phyloP scores from a whole-genome alignment of 305 asterid species.

The Euphrasia arctica region DNA sequence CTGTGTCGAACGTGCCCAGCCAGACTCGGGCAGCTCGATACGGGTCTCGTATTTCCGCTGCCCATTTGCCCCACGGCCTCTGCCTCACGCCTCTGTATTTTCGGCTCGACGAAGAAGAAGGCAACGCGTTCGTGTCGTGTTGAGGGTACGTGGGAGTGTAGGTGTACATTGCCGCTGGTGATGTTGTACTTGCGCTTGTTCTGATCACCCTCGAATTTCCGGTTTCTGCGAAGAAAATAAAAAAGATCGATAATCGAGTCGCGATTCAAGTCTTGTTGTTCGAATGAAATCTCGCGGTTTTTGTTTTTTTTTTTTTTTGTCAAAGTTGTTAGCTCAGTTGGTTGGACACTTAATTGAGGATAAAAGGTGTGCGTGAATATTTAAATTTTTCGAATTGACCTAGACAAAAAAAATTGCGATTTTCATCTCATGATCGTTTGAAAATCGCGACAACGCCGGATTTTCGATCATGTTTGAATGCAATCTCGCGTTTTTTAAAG shows the following conservation, averaged over 20 bases:
- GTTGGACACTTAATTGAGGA: no score
- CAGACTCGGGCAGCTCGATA: constrained; percentile 69
- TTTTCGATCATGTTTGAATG: no score
- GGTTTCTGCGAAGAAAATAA: background rate
- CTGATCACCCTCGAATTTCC: constrained; percentile 15
- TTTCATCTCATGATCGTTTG: no score
- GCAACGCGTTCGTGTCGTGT: constrained; percentile 14
- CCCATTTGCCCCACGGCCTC: constrained; percentile 93
- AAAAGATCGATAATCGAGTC: background rate
- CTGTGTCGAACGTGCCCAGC: constrained; percentile 75
- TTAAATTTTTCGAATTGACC: no score
- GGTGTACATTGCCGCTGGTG: constrained; percentile 38
- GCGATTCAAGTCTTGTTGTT: no score
- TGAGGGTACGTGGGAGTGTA: constrained; percentile 35
- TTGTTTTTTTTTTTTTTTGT: no score
- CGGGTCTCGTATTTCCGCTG: constrained; percentile 78
- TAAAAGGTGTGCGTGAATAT: no score
- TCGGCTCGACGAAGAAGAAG: constrained; percentile 18
- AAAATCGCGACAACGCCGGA: no score
- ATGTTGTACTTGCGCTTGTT: constrained; percentile 27
- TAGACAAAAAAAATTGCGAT: no score
- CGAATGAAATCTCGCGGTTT: no score
- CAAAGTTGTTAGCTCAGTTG: no score
- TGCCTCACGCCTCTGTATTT: constrained; percentile 67
- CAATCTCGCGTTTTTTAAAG: no score